Base-by-base conservation (phyloP, 2,329 filamentous ascomycete genomes). In the Neofusicoccum sp. region DNA sequence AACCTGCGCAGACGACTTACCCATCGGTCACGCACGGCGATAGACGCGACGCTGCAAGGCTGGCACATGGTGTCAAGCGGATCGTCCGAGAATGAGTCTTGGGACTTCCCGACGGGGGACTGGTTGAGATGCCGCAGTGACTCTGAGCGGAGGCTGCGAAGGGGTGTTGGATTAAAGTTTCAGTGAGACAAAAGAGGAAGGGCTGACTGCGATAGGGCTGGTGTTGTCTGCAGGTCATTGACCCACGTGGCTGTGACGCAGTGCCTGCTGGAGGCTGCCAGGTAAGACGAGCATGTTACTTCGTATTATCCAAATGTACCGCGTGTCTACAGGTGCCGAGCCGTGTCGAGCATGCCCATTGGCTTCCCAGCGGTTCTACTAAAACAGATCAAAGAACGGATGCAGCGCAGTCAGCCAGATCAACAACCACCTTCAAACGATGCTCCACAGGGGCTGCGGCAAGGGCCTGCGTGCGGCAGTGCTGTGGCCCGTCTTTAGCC, bases 391-490 rank as follows among this genome's bases (percentile, higher is more conserved):
- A 16, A 52, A 45, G 39, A 54, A 45, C 45, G 54, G 36, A 44
- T 44, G 45, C 16, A 61, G 37, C 37, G 39, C 37, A 54, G 22
- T 22, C 36, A 41, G 16, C 12, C 39, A 45, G 29, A 39, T 47
- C 39, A 45, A 61, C 33, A 52, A 29, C 47, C 8, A 14, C 12
- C 34, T 48, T 64, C 52, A 77, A 8, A 77, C 74, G 65, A 76
- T 67, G 3, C 69, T 74, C 69, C 71, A 76, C 16, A 77, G 63
- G 44, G 75, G 75, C 34, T 68, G 68, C 3, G 75, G 75, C 68
- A 77, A 66, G n/a, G 73, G 66, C 29, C 56, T 67, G 16, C 61
- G 49, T 28, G 49, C 9, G 56, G 63, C 4, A 33, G 50, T n/a
- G 58, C 62, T 1, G 69, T 70, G 36, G 36, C 62, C 65, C 65